Evolutionary conservation across 2,329 filamentous ascomycete genomes (phyloP).

Genomic region (Colletotrichum sansevieriae): DNA sequence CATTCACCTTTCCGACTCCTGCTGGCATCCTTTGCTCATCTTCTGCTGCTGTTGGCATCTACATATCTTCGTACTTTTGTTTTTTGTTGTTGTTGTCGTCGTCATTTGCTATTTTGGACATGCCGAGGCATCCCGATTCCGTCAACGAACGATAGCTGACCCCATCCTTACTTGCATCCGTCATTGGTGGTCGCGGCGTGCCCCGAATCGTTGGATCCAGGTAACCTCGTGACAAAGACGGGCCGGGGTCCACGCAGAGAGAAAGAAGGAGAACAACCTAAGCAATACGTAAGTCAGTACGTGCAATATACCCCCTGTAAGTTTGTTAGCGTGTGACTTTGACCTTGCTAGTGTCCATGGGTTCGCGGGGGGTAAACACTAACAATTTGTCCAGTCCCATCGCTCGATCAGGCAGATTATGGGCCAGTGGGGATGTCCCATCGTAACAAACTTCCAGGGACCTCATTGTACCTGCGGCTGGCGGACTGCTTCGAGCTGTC

Average conservation of each 20-base stretch:
- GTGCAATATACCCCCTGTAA: not conserved
- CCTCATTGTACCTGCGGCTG: constrained; percentile 1
- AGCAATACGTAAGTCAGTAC: not conserved
- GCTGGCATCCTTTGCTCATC: not conserved
- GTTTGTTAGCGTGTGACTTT: too few relatives aligned
- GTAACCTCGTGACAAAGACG: constrained; percentile 35
- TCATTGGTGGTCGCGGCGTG: constrained; percentile 28
- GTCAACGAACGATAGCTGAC: constrained; percentile 5
- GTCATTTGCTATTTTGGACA: not conserved
- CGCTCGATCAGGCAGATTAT: too few relatives aligned
- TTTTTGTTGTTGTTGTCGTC: not conserved
- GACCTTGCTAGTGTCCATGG: too few relatives aligned
- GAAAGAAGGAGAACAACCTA: constrained; percentile 18
- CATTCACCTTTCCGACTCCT: not conserved
- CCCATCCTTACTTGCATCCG: constrained; percentile 2
- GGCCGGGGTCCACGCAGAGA: constrained; percentile 16
- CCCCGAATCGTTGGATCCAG: constrained; percentile 28
- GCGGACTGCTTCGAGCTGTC: constrained; percentile 4
- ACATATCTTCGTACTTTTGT: not conserved
- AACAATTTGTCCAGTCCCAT: too few relatives aligned
- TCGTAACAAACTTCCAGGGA: too few relatives aligned
- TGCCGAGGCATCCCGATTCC: constrained; percentile 2
- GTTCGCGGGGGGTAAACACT: too few relatives aligned
- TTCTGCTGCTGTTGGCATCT: not conserved
- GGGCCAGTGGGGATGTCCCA: too few relatives aligned